A percentile compares a stretch with the other conserved stretches of the same genome.
Evolutionary conservation across 208 protist species (phyloP).

Genomic region (Leishmania tarentolae): DNA sequence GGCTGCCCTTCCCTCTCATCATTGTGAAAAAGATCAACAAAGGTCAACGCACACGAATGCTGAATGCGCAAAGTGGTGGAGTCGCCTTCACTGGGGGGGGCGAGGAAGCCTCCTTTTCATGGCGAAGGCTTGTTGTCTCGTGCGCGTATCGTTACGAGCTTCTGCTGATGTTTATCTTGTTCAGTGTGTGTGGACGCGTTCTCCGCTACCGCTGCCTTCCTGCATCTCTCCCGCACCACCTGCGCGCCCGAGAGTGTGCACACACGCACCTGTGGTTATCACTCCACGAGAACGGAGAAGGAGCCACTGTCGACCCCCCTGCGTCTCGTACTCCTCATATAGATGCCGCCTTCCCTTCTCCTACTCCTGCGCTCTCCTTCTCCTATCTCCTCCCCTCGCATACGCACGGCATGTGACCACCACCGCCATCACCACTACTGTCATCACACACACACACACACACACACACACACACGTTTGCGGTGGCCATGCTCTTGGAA

Average conservation of each 20-base stretch:
- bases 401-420: neutral
- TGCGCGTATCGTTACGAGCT: neutral
- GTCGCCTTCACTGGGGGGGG: neutral
- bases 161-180: neutral
- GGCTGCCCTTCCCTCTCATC: neutral
- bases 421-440: too few species aligned
- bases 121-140: neutral
- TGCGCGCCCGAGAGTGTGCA: neutral
- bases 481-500: neutral
- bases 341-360: neutral
- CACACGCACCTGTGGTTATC: too few species aligned
- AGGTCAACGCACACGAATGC: too few species aligned
- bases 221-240: neutral
- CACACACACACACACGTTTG: neutral
- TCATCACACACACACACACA: neutral
- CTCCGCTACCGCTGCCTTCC: neutral
- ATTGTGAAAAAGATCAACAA: neutral
- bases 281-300: neutral
- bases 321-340: neutral
- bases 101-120: neutral
- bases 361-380: neutral
- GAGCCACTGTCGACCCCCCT: neutral
- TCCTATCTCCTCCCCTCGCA: neutral
- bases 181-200: neutral
- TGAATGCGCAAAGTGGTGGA: neutral